These are phyloP conservation scores for Lotmaria passim DNA, from an alignment of 208 protist species.

Conservation along the genomic window DNA sequence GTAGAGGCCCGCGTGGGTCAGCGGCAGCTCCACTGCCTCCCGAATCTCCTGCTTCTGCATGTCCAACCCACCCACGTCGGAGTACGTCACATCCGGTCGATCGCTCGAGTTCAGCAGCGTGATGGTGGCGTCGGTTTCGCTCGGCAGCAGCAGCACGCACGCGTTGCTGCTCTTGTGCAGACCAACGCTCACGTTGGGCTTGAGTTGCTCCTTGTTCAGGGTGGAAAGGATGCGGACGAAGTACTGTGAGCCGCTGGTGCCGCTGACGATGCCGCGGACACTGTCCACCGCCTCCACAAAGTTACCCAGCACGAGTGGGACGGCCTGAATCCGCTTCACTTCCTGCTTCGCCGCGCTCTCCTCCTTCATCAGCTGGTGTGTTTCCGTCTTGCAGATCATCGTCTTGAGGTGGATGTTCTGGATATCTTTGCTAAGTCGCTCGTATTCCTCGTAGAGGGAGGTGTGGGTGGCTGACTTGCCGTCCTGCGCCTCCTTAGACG, in stretches of 20 bases:
- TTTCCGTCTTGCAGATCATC: conserved; percentile 90
- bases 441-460: conserved; percentile 85
- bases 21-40: conserved; percentile 99
- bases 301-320: conserved; percentile 99
- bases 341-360: conserved; percentile 92
- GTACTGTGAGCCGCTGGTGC: conserved; percentile 97
- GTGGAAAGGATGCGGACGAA: conserved; percentile 98
- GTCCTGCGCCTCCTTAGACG: conserved; percentile 6
- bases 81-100: conserved; percentile 95
- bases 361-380: conserved; percentile 88
- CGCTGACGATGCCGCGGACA: conserved; percentile 94
- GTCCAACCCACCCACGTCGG: conserved; percentile 98
- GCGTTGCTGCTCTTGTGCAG: conserved; percentile 99
- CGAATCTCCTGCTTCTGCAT: conserved; percentile 99
- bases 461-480: background rate
- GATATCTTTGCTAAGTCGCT: conserved; percentile 68
- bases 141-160: conserved; percentile 98
- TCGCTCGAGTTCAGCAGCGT: conserved; percentile 93
- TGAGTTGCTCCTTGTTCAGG: conserved; percentile 98
- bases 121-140: conserved; percentile 98
- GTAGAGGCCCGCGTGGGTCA: conserved; percentile 99
- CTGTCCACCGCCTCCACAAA: conserved; percentile 99
- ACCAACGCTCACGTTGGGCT: conserved; percentile 99
- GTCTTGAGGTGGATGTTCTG: conserved; percentile 88
- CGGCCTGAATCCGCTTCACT: conserved; percentile 99